Conservation (phyloP, 2,329 filamentous ascomycete genomes). For the Alternaria infectoria region DNA sequence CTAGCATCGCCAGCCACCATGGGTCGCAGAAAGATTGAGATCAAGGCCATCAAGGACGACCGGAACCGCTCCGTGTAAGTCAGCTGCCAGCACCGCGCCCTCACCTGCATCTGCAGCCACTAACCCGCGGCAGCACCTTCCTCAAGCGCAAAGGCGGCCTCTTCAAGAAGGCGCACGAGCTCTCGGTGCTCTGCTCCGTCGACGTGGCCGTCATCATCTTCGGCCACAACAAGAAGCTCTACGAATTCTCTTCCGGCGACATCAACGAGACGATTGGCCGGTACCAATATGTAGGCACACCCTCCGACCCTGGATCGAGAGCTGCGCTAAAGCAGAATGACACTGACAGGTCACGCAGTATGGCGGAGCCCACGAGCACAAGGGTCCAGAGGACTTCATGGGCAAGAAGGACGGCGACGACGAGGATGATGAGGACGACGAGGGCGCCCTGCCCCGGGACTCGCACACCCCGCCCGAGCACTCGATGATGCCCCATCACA, state of each 20-base stretch:
- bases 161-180: conserved; percentile 99
- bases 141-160: conserved; percentile 97
- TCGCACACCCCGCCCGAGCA: conserved; percentile 70
- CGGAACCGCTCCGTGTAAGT: conserved; percentile 95
- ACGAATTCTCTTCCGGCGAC: conserved; percentile 94
- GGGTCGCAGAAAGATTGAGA: conserved; percentile 99
- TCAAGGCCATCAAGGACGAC: conserved; percentile 99
- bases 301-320: background rate
- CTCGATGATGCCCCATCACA: conserved; percentile 56
- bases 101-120: conserved; percentile 28
- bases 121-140: conserved; percentile 74
- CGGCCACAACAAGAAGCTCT: conserved; percentile 97
- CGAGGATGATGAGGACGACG: conserved; percentile 75
- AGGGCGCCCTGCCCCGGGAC: conserved; percentile 71
- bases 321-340: conserved; percentile 30
- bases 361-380: conserved; percentile 92
- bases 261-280: conserved; percentile 88
- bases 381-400: conserved; percentile 90
- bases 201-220: conserved; percentile 99
- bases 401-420: conserved; percentile 74
- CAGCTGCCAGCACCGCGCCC: conserved; percentile 4
- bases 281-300: conserved; percentile 82
- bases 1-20: conserved; percentile 58
- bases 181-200: conserved; percentile 96
- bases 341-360: conserved; percentile 65